Conservation (phyloP, 345 rosid genomes). For the Jatropha curcas region DNA sequence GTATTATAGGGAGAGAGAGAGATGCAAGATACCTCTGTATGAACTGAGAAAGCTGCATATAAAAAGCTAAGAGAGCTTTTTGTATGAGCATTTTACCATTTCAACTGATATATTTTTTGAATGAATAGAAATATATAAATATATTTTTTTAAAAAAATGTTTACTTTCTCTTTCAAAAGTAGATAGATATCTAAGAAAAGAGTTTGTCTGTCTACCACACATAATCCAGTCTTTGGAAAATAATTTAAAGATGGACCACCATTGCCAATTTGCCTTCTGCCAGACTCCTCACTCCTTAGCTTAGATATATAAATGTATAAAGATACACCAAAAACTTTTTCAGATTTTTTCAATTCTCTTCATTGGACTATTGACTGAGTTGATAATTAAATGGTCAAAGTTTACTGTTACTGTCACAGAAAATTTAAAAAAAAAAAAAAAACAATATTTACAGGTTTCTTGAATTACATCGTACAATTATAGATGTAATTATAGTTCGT, state of each 20-base stretch:
- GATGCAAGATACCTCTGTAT: too few relatives aligned
- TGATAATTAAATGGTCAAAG: conserved; percentile 6
- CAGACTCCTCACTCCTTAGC: background rate
- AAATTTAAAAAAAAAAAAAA: background rate
- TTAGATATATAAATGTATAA: conserved; percentile 3
- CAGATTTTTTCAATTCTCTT: conserved; percentile 24
- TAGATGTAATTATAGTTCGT: too few relatives aligned
- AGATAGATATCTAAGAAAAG: conserved; percentile 43
- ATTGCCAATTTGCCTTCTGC: conserved; percentile 22
- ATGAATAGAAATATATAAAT: conserved; percentile 8
- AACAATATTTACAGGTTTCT: background rate
- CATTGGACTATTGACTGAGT: conserved; percentile 22
- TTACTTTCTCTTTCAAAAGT: conserved; percentile 24
- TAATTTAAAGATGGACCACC: conserved; percentile 43
- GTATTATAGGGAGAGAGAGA: too few relatives aligned
- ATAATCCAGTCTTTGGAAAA: conserved; percentile 31
- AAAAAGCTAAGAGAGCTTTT: conserved; percentile 7
- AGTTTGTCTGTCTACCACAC: conserved; percentile 43
- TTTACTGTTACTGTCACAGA: conserved; percentile 19
- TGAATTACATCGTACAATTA: background rate
- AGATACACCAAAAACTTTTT: conserved; percentile 22
- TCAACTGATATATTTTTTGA: background rate
- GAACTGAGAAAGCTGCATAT: conserved; percentile 10
- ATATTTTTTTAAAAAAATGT: background rate
- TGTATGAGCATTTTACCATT: background rate